Percentiles rank a stretch among this genome's conserved stretches.
phyloP scores from a whole-genome alignment of 1,284 basidiomycete genomes.

The Coniferiporia weirii region DNA sequence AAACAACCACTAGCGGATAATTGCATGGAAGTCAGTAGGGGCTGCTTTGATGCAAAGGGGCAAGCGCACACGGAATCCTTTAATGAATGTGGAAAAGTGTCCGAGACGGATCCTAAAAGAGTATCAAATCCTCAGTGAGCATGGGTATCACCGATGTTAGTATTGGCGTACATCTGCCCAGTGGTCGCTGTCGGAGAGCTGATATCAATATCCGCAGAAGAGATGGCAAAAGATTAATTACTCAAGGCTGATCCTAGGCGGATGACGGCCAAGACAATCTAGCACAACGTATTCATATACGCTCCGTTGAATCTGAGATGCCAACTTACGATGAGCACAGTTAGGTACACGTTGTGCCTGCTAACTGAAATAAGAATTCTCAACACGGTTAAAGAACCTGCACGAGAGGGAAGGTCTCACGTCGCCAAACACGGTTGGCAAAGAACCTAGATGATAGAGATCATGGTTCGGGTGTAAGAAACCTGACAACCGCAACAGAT shows the following conservation, averaged over 20 bases:
- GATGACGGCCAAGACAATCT: conserved; percentile 10
- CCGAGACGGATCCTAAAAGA: conserved; percentile 12
- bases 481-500: not conserved
- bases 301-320: not conserved
- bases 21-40: not conserved
- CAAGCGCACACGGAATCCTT: conserved; percentile 14
- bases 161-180: conserved; percentile 6
- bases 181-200: conserved; percentile 13
- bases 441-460: conserved; percentile 7
- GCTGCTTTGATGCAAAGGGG: no score
- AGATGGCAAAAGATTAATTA: not conserved
- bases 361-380: conserved; percentile 9
- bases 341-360: conserved; percentile 11
- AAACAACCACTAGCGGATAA: conserved; percentile 13
- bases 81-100: conserved; percentile 12
- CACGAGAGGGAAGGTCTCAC: not conserved
- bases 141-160: not conserved
- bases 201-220: not conserved
- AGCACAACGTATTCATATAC: not conserved
- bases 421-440: conserved; percentile 17
- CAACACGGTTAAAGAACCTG: not conserved
- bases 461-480: not conserved
- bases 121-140: not conserved
- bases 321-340: conserved; percentile 12
- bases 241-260: conserved; percentile 15